phyloP scores from a whole-genome alignment of 495 filamentous ascomycete species.

The Ascodesmis nigricans region DNA sequence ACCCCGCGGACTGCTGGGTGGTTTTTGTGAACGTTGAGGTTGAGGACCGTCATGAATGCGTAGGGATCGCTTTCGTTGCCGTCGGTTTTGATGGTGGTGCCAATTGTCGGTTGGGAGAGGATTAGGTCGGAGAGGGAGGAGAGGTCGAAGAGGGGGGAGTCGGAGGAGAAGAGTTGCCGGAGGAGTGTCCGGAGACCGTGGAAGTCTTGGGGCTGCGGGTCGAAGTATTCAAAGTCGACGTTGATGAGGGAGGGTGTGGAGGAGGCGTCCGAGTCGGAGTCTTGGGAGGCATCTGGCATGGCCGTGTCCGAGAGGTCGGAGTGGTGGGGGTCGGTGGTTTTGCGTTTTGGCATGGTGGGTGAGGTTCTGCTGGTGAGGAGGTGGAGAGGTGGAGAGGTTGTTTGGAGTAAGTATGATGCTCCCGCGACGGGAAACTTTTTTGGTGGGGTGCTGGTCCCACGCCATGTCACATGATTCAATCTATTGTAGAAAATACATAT shows the following conservation, averaged over 20 bases:
- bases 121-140: conserved; percentile 72
- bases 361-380: no score
- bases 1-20: conserved; percentile 48
- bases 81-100: conserved; percentile 87
- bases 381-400: no score
- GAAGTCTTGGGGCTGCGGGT: conserved; percentile 82
- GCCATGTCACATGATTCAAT: no score
- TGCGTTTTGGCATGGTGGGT: no score
- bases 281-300: conserved; percentile 9
- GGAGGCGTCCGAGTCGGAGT: not conserved
- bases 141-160: conserved; percentile 63
- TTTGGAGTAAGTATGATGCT: no score
- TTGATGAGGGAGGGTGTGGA: conserved; percentile 79
- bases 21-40: conserved; percentile 54
- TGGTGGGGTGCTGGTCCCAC: no score
- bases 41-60: conserved; percentile 80
- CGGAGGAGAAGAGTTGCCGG: conserved; percentile 81
- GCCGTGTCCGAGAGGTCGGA: conserved; percentile 9
- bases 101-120: conserved; percentile 66
- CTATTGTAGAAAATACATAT: no score
- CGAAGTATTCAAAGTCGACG: conserved; percentile 97
- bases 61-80: conserved; percentile 87
- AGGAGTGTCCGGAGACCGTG: conserved; percentile 81
- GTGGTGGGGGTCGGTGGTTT: not conserved
- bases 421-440: no score